These are phyloP conservation scores for Puccinia triticina DNA, from an alignment of 1,284 basidiomycete genomes.

Conservation along the genomic window DNA sequence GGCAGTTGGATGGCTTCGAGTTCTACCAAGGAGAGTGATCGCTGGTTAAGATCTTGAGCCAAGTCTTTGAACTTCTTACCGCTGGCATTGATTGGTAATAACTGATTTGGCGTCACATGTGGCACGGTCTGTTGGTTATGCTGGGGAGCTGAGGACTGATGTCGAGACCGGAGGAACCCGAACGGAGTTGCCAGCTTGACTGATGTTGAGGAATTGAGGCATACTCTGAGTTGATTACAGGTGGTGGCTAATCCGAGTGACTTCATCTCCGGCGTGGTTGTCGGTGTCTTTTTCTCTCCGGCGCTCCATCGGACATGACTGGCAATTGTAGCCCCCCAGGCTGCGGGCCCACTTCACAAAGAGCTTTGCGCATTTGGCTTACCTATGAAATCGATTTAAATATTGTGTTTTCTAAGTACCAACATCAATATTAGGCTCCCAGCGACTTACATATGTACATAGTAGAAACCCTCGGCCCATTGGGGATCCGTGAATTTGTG, in stretches of 20 bases:
- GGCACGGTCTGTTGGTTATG: not conserved
- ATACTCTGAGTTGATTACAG: not conserved
- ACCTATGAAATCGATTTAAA: no score
- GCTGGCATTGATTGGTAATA: not conserved
- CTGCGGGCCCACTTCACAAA: no score
- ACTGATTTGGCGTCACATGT: not conserved
- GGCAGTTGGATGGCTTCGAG: conserved; percentile 11
- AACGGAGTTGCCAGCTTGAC: not conserved
- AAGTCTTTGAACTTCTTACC: conserved; percentile 28
- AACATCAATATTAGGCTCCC: conserved; percentile 36
- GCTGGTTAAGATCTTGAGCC: conserved; percentile 8
- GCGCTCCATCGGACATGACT: no score
- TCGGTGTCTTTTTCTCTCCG: not conserved
- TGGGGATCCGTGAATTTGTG: conserved; percentile 77
- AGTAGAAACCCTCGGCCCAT: conserved; percentile 80
- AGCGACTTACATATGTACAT: no score
- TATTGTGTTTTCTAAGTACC: no score
- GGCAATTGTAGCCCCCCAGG: no score
- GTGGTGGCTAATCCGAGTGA: conserved; percentile 5
- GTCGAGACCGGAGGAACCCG: not conserved
- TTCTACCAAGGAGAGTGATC: not conserved
- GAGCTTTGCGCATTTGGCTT: no score
- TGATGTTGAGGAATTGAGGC: not conserved
- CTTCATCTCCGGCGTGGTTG: not conserved
- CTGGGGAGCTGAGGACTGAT: conserved; percentile 3